phyloP scores from a whole-genome alignment of 306 rosid species.

The Rosa rugosa region DNA sequence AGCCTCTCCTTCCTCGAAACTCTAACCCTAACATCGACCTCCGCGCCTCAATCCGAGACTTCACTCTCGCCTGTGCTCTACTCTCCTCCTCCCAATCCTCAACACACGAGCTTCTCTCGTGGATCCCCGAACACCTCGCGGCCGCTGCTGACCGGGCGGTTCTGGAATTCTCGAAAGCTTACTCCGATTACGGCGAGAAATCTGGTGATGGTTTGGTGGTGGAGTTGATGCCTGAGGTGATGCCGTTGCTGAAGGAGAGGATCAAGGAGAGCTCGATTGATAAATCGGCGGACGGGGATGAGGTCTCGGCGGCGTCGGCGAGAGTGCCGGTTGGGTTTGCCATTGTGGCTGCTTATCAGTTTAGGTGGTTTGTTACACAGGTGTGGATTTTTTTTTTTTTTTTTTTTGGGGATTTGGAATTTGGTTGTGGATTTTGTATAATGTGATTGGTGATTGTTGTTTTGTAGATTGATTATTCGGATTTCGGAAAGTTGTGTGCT shows the following conservation, averaged over 20 bases:
- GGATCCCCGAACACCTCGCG: slow-evolving; percentile 64
- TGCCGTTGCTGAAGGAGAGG: slow-evolving; percentile 58
- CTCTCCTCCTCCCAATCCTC: slow-evolving; percentile 57
- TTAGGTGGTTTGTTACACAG: slow-evolving; percentile 91
- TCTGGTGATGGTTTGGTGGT: slow-evolving; percentile 52
- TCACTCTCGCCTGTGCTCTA: slow-evolving; percentile 68
- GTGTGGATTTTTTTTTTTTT: slow-evolving; percentile 29
- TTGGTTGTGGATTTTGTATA: slow-evolving; percentile 19
- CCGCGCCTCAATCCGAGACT: slow-evolving; percentile 50
- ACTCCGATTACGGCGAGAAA: slow-evolving; percentile 32
- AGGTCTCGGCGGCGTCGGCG: slow-evolving; percentile 78
- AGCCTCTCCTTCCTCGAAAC: slow-evolving; percentile 52
- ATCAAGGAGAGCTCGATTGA: slow-evolving; percentile 77
- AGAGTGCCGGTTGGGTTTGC: slow-evolving; percentile 75
- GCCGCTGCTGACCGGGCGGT: slow-evolving; percentile 47
- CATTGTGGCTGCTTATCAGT: slow-evolving; percentile 71
- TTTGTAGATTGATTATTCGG: slow-evolving; percentile 70
- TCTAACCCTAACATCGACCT: slow-evolving; percentile 22
- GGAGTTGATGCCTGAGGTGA: slow-evolving; percentile 64
- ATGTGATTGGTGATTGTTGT: slow-evolving; percentile 23
- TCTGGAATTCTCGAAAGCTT: slow-evolving; percentile 43
- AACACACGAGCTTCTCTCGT: slow-evolving; percentile 53
- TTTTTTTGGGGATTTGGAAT: neutral
- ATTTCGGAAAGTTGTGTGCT: slow-evolving; percentile 64
- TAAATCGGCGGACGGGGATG: slow-evolving; percentile 56